Percentiles rank a stretch among this genome's conserved stretches.
These are phyloP conservation scores for Tricholoma furcatifolium DNA, from an alignment of 768 basidiomycete species.

Conservation along the genomic window DNA sequence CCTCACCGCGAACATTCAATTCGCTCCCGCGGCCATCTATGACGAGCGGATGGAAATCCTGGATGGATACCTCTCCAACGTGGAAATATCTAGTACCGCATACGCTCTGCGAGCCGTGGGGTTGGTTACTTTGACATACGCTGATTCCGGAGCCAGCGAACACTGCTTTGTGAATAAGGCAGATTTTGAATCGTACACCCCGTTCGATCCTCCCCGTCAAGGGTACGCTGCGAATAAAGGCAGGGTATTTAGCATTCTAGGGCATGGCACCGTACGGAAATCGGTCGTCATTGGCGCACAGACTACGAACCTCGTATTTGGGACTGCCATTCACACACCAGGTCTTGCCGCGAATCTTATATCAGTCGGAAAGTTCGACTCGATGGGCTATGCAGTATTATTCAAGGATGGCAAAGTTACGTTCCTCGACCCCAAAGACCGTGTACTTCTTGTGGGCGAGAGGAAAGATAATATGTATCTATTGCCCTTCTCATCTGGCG, in stretches of 20 bases:
- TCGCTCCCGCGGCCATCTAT: too few relatives aligned
- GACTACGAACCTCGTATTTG: neutral
- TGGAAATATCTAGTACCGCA: too few relatives aligned
- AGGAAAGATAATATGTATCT: too few relatives aligned
- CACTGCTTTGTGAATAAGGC: neutral
- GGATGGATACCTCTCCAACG: too few relatives aligned
- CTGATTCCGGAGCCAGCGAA: too few relatives aligned
- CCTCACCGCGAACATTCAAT: too few relatives aligned
- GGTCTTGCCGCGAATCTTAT: conserved; percentile 2
- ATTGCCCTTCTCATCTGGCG: neutral
- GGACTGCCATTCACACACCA: neutral
- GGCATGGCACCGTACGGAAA: neutral
- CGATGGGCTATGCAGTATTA: neutral
- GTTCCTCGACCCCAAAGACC: neutral
- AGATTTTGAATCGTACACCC: neutral
- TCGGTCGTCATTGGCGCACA: neutral
- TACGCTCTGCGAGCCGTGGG: too few relatives aligned
- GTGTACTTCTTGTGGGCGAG: too few relatives aligned
- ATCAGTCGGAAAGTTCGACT: neutral
- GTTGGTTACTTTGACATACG: too few relatives aligned
- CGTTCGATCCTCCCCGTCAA: neutral
- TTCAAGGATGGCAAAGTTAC: neutral
- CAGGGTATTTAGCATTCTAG: too few relatives aligned
- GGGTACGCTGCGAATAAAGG: neutral
- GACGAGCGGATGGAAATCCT: too few relatives aligned